Conservation (phyloP, 768 basidiomycete species). For the Hericium alpestre region DNA sequence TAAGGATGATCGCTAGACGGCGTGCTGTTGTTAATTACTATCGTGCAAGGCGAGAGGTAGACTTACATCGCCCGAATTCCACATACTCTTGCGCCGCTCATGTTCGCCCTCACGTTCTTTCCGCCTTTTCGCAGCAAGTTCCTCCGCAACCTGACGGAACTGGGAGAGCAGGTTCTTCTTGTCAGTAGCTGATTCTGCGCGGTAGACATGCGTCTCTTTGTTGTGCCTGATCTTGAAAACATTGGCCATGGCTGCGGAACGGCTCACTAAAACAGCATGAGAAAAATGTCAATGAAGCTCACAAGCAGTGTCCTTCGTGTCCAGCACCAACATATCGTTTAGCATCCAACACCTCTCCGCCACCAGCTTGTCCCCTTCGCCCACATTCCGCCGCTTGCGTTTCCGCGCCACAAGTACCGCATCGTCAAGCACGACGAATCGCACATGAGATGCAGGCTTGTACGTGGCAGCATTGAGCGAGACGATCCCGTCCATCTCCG, state of each 20-base stretch:
- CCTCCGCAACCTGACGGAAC: slow-evolving; percentile 89
- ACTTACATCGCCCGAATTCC: slow-evolving; percentile 38
- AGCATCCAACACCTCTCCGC: slow-evolving; percentile 91
- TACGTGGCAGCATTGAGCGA: slow-evolving; percentile 92
- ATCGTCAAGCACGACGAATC: slow-evolving; percentile 88
- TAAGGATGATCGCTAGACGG: too few species aligned
- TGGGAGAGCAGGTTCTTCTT: slow-evolving; percentile 80
- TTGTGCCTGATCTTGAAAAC: slow-evolving; percentile 91
- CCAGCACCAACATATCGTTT: slow-evolving; percentile 88
- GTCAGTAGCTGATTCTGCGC: slow-evolving; percentile 69
- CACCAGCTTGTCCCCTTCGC: slow-evolving; percentile 63
- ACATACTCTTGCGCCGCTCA: slow-evolving; percentile 73
- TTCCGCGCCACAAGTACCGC: slow-evolving; percentile 79
- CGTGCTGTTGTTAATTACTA: too few species aligned
- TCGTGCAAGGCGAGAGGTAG: too few species aligned
- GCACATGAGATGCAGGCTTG: slow-evolving; percentile 78
- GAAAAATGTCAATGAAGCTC: slow-evolving; percentile 18
- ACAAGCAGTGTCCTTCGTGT: slow-evolving; percentile 94
- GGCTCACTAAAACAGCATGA: neutral
- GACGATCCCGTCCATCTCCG: slow-evolving; percentile 73
- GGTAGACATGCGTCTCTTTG: slow-evolving; percentile 91
- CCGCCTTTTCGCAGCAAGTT: slow-evolving; percentile 74
- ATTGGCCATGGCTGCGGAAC: slow-evolving; percentile 64
- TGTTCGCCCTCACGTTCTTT: slow-evolving; percentile 93
- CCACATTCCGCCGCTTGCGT: slow-evolving; percentile 50